Conservation (phyloP, 2,329 filamentous ascomycete genomes). For the Neocatenulostroma microsporum region DNA sequence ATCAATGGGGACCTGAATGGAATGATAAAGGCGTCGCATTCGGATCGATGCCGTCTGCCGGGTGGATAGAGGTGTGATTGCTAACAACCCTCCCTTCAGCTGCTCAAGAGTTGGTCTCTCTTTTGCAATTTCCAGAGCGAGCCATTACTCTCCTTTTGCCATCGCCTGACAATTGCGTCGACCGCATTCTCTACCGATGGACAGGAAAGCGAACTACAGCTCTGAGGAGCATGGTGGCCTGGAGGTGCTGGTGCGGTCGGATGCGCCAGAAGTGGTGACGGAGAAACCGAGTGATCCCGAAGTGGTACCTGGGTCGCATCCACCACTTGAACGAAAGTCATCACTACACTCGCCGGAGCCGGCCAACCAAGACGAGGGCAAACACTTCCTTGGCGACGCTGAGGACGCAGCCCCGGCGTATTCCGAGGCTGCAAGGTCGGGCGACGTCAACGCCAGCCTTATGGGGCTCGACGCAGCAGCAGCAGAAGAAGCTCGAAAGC, state of each 20-base stretch:
- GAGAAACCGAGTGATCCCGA: conserved; percentile 1
- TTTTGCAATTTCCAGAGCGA: too few species aligned
- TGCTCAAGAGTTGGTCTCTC: too few species aligned
- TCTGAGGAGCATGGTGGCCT: conserved; percentile 9
- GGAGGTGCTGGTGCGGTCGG: too few species aligned
- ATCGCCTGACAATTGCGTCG: too few species aligned
- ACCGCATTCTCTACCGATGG: too few species aligned
- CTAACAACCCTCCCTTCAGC: too few species aligned
- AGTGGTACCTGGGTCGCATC: not conserved
- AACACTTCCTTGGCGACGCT: conserved; percentile 1
- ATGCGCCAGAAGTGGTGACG: too few species aligned
- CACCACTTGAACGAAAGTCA: conserved; percentile 3
- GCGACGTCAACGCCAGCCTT: conserved; percentile 2
- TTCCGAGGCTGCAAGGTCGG: not conserved
- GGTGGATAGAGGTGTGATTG: too few species aligned
- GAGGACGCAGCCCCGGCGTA: not conserved
- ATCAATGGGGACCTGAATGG: too few species aligned
- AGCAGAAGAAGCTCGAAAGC: not conserved
- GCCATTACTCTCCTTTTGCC: too few species aligned
- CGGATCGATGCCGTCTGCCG: too few species aligned
- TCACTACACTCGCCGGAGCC: conserved; percentile 6
- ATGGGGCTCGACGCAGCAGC: not conserved
- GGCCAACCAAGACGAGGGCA: conserved; percentile 1
- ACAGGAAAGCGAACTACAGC: conserved; percentile 7
- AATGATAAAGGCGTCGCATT: too few species aligned